Evolutionary conservation across 108 stramenopile species (phyloP).

Genomic region (Parietichytrium sp.): DNA sequence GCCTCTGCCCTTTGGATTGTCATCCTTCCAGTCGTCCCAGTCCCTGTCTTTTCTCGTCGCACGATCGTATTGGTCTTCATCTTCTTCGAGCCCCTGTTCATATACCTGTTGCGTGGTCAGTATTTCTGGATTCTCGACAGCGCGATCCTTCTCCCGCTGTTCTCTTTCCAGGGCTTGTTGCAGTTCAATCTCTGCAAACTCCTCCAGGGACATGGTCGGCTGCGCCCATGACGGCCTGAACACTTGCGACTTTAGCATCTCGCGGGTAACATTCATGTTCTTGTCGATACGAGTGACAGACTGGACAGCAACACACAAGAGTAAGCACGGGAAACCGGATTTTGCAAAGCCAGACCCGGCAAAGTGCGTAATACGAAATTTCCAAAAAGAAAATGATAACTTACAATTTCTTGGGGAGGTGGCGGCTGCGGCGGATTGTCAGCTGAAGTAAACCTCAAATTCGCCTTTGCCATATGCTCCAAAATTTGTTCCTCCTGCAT

Average conservation of each 20-base stretch:
- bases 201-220: constrained; percentile 90
- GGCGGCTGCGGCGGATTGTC: neutral
- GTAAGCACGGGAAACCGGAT: neutral
- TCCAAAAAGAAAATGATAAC: neutral
- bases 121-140: constrained; percentile 59
- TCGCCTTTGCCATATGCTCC: neutral
- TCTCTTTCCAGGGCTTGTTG: constrained; percentile 74
- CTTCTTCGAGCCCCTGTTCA: constrained; percentile 88
- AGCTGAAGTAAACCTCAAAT: neutral
- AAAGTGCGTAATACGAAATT: neutral
- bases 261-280: constrained; percentile 58
- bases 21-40: constrained; percentile 95
- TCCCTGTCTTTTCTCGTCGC: constrained; percentile 78
- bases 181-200: constrained; percentile 81
- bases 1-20: constrained; percentile 88
- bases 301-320: neutral
- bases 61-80: constrained; percentile 75
- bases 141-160: constrained; percentile 60
- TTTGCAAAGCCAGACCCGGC: neutral
- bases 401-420: neutral
- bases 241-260: constrained; percentile 75
- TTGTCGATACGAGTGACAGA: constrained; percentile 53
- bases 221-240: constrained; percentile 89
- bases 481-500: neutral
- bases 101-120: constrained; percentile 67